Evolutionary conservation across 1,139 yeast species (phyloP).

Genomic region (Pichia sorboxylosa): DNA sequence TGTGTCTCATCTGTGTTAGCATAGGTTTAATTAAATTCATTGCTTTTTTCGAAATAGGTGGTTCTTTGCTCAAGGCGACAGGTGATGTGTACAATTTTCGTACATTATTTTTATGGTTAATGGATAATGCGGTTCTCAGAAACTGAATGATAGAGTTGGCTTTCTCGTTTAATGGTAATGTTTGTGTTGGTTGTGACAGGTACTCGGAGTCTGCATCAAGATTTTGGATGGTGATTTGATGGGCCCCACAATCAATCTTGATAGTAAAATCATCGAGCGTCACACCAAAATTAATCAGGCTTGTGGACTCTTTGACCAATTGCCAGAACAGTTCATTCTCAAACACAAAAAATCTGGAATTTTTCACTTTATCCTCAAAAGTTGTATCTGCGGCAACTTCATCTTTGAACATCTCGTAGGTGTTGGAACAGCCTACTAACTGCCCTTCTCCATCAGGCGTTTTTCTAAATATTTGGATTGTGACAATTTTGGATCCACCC

Average conservation of each 20-base stretch:
- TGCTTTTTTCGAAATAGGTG: too few relatives aligned
- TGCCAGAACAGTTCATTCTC: constrained; percentile 76
- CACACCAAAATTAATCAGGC: constrained; percentile 62
- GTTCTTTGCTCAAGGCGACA: constrained; percentile 26
- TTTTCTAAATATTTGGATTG: constrained; percentile 34
- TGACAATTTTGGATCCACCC: constrained; percentile 28
- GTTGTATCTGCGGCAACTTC: constrained; percentile 5
- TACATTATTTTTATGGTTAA: constrained; percentile 43
- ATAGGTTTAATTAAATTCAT: too few relatives aligned
- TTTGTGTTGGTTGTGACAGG: constrained; percentile 3
- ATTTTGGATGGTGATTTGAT: constrained; percentile 47
- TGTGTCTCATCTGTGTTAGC: too few relatives aligned
- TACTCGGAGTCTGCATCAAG: constrained; percentile 3
- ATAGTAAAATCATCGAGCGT: constrained; percentile 54
- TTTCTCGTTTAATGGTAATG: constrained; percentile 22
- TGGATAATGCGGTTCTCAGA: constrained; percentile 49
- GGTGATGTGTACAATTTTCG: constrained; percentile 38
- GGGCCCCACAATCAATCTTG: constrained; percentile 51
- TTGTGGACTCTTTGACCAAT: constrained; percentile 63
- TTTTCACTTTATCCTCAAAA: constrained; percentile 33
- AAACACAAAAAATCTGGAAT: constrained; percentile 60
- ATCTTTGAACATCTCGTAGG: constrained; percentile 4
- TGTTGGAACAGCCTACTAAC: constrained; percentile 10
- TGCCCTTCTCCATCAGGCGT: too few relatives aligned
- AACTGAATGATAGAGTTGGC: constrained; percentile 45